Percentiles rank a stretch among this genome's conserved stretches.
These are phyloP conservation scores for Inga oerstediana DNA, from an alignment of 306 rosid genomes.

Conservation along the genomic window DNA sequence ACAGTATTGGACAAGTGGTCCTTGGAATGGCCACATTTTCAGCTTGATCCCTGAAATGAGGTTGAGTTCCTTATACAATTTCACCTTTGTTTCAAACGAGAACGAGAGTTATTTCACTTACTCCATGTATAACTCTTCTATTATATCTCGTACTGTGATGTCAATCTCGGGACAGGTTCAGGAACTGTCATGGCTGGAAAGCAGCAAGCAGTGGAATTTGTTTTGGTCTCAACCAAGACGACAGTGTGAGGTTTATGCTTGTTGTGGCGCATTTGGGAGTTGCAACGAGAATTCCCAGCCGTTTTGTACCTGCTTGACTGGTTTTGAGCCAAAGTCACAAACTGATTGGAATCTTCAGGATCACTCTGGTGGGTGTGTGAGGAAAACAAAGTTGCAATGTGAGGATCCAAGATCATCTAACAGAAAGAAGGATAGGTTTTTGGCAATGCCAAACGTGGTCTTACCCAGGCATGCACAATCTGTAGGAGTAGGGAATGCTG, in stretches of 20 bases:
- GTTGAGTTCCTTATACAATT: constrained; percentile 32
- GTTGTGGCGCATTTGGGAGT: constrained; percentile 54
- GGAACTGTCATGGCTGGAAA: constrained; percentile 25
- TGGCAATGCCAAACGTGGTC: constrained; percentile 25
- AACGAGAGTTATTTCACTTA: constrained; percentile 54
- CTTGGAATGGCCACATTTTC: constrained; percentile 52
- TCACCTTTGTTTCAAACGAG: constrained; percentile 24
- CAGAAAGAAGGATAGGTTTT: constrained; percentile 49
- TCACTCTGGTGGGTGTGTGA: constrained; percentile 53
- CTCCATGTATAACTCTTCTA: neutral
- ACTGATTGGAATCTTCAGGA: constrained; percentile 42
- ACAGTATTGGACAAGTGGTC: constrained; percentile 52
- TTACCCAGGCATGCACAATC: constrained; percentile 39
- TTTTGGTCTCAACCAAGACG: constrained; percentile 44
- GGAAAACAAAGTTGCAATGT: constrained; percentile 35
- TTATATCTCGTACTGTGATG: constrained; percentile 35
- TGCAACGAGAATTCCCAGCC: constrained; percentile 36
- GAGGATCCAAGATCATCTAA: constrained; percentile 28
- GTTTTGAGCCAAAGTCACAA: constrained; percentile 45
- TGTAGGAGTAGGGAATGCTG: constrained; percentile 28
- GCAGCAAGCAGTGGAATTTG: constrained; percentile 25
- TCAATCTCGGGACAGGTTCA: constrained; percentile 46
- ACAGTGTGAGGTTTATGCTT: constrained; percentile 51
- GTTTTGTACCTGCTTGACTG: constrained; percentile 45
- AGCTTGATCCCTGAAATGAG: constrained; percentile 53